Evolutionary conservation across 176 grass and related monocot genomes (phyloP).

Genomic region (Phoenix roebelenii): DNA sequence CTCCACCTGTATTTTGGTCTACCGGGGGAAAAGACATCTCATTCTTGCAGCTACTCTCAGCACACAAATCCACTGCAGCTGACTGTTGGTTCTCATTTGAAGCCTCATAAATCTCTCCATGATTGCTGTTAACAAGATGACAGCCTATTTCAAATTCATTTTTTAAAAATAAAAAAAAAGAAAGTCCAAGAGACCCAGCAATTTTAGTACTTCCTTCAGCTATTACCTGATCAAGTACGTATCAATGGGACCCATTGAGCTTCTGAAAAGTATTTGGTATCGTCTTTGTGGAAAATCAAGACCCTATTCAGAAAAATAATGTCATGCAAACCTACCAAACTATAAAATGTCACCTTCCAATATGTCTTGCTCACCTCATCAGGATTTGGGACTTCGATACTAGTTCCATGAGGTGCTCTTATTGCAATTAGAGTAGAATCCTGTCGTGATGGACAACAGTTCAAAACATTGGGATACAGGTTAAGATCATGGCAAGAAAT

Average conservation of each 20-base stretch:
- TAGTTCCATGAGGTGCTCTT: slow-evolving; percentile 83
- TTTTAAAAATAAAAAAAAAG: neutral
- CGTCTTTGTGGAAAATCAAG: slow-evolving; percentile 41
- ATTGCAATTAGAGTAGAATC: slow-evolving; percentile 61
- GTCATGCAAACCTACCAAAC: neutral
- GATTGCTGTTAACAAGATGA: slow-evolving; percentile 29
- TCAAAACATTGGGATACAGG: too few species aligned
- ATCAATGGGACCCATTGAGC: slow-evolving; percentile 73
- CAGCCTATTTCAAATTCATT: slow-evolving; percentile 3
- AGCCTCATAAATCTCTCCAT: slow-evolving; percentile 18
- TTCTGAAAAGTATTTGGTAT: slow-evolving; percentile 74
- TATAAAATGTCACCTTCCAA: neutral
- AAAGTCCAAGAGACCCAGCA: neutral
- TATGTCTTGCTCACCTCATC: slow-evolving; percentile 35
- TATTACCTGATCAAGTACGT: slow-evolving; percentile 71
- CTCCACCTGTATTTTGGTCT: slow-evolving; percentile 29
- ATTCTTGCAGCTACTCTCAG: slow-evolving; percentile 3
- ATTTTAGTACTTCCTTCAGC: neutral
- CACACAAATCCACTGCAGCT: slow-evolving; percentile 11
- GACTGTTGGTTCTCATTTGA: slow-evolving; percentile 12
- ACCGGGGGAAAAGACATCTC: slow-evolving; percentile 18
- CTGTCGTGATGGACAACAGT: slow-evolving; percentile 29
- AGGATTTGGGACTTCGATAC: slow-evolving; percentile 83
- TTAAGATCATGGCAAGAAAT: slow-evolving; percentile 2
- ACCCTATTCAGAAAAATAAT: slow-evolving; percentile 31